phyloP scores from a whole-genome alignment of 257 asterid species.

The Cynanchum wilfordii region DNA sequence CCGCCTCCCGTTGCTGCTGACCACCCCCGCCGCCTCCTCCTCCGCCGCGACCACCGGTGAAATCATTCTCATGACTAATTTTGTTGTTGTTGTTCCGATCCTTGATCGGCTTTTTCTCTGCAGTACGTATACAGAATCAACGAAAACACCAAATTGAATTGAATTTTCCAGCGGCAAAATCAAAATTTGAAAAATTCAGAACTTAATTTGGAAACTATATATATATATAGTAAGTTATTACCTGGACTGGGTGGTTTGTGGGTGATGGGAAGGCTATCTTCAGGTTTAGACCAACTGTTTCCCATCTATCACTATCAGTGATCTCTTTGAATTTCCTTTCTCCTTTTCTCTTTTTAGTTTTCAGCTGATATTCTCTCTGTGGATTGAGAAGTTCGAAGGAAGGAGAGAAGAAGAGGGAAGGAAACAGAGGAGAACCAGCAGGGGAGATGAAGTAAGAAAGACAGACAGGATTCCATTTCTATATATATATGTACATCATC shows the following conservation, averaged over 20 bases:
- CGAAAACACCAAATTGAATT: no score
- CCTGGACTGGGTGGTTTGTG: conserved; percentile 12
- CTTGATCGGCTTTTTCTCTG: background rate
- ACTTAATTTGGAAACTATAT: no score
- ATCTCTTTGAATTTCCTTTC: no score
- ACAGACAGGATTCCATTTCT: background rate
- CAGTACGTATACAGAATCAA: no score
- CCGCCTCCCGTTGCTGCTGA: no score
- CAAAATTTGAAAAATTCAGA: no score
- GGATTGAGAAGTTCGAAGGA: conserved; percentile 11
- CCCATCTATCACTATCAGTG: conserved; percentile 32
- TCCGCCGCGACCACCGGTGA: no score
- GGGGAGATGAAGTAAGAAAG: background rate
- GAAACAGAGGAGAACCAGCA: background rate
- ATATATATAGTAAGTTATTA: background rate
- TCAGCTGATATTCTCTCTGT: background rate
- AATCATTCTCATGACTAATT: background rate
- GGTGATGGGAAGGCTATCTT: conserved; percentile 19
- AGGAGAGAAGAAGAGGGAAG: conserved; percentile 19
- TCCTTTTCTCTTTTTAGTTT: background rate
- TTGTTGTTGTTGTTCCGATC: background rate
- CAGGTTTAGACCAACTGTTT: conserved; percentile 42
- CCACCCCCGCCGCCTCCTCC: background rate
- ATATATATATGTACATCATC: no score
- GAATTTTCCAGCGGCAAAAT: no score